Base-by-base conservation (phyloP, 2,329 filamentous ascomycete genomes). In the Aureobasidium mangrovei region DNA sequence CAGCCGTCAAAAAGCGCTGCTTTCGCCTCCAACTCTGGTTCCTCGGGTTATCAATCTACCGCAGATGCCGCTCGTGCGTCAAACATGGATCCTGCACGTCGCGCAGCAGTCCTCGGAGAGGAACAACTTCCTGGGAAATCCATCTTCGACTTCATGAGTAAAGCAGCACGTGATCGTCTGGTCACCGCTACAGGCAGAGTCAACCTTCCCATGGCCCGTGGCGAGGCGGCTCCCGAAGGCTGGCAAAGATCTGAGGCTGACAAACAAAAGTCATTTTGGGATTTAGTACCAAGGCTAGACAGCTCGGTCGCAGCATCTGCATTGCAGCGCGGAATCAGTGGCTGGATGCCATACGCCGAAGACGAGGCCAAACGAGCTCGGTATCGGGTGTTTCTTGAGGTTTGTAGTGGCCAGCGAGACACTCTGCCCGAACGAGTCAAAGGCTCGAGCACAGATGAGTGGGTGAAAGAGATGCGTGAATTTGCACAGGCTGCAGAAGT, bases 141-240 rank as follows among this genome's bases (percentile, higher is more conserved):
- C 0, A 84, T 98, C 2, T 98, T 97, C 67, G 91, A 97, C 70
- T 98, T 87, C 69, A 78, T 98, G 60, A 87, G 87, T 0, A 77
- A 88, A 0, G 79, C 86, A 33, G 82, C 87, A 3, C 83, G 93
- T 58, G 85, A 91, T 49, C 82, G 84, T 28, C 78, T 98, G 42
- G 89, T 79, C 3, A 77, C 81, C 8, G 83, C 83, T 1, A 89
- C 88, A 2, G 91, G 91, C 1, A 89, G 83, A 55, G 70, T 71
- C 2, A 81, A 91, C 63, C 78, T 98, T 2, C 93, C 93, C 0
- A 81, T 82, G 6, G 93, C 85, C 0, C 74, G 84, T 1, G 83
- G 87, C 51, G 88, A 96, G 70, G 75, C 85, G 29, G 75, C 76
- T 2, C 86, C 87, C 0, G 75, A 77, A 45, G 83, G 80, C 2